Evolutionary conservation across 2,329 filamentous ascomycete genomes (phyloP).

Genomic region (Graphilbum sp.): DNA sequence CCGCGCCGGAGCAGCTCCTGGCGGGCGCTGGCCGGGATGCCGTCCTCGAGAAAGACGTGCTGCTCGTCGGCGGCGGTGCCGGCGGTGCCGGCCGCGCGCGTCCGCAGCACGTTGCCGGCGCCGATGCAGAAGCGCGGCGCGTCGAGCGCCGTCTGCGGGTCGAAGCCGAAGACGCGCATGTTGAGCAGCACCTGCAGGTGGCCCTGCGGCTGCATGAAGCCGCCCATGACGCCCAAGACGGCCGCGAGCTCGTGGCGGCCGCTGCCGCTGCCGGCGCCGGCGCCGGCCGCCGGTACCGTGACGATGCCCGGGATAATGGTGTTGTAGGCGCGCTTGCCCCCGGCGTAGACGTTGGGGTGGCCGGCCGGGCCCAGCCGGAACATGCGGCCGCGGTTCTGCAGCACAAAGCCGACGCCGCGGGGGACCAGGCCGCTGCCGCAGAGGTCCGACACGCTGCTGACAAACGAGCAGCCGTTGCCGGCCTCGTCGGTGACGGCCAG

Average conservation of each 20-base stretch:
- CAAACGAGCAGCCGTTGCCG: slow-evolving; percentile 85
- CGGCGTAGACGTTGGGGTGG: slow-evolving; percentile 67
- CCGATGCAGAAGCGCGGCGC: slow-evolving; percentile 76
- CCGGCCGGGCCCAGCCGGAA: slow-evolving; percentile 49
- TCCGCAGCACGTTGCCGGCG: slow-evolving; percentile 31
- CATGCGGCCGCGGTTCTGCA: slow-evolving; percentile 80
- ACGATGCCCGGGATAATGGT: slow-evolving; percentile 89
- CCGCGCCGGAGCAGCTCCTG: slow-evolving; percentile 50
- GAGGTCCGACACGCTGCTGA: slow-evolving; percentile 80
- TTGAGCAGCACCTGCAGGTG: slow-evolving; percentile 86
- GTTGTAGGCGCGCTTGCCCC: slow-evolving; percentile 79
- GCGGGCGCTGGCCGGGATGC: slow-evolving; percentile 49
- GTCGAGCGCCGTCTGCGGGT: slow-evolving; percentile 74
- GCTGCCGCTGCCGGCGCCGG: fast-evolving
- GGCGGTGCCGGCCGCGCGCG: slow-evolving; percentile 21
- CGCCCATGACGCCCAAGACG: slow-evolving; percentile 69
- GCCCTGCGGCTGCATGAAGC: slow-evolving; percentile 93
- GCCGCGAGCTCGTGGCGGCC: slow-evolving; percentile 16
- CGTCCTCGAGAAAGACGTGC: slow-evolving; percentile 61
- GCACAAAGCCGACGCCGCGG: slow-evolving; percentile 69
- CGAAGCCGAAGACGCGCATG: slow-evolving; percentile 63
- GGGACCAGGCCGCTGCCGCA: slow-evolving; percentile 81
- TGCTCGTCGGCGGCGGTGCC: slow-evolving; percentile 39
- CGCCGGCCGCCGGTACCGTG: slow-evolving; percentile 44
- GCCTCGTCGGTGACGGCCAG: slow-evolving; percentile 67